phyloP scores from a whole-genome alignment of 2,329 filamentous ascomycete genomes.

The Sporothrix mexicana region DNA sequence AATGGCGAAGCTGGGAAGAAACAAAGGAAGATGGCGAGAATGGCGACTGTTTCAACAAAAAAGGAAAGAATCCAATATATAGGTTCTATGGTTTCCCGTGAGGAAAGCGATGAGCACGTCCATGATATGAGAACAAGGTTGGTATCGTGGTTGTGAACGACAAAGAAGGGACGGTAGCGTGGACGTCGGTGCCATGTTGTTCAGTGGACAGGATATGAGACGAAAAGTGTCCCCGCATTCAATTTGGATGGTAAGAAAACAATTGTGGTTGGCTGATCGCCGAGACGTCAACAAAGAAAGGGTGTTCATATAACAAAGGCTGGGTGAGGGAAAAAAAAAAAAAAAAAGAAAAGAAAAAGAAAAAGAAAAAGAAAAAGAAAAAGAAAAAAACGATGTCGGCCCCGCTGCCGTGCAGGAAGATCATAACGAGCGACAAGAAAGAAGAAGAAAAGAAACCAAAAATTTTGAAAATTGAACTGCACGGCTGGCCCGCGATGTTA shows the following conservation, averaged over 20 bases:
- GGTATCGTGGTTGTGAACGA: neutral
- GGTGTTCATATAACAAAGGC: neutral
- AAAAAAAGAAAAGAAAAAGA: neutral
- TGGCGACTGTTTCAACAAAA: neutral
- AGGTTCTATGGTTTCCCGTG: neutral
- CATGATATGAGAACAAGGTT: neutral
- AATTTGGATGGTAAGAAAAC: neutral
- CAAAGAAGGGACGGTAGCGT: neutral
- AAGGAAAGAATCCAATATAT: neutral
- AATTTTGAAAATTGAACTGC: no score
- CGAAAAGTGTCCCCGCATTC: neutral
- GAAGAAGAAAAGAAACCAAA: neutral
- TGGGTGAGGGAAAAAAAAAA: neutral
- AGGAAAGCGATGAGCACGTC: neutral
- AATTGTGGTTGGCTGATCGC: neutral
- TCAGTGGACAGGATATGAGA: constrained; percentile 20
- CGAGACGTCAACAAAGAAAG: neutral
- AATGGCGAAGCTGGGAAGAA: no score
- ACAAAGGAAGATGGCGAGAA: neutral
- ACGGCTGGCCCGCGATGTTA: neutral
- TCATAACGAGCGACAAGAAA: neutral
- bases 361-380: neutral
- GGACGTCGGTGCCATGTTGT: neutral
- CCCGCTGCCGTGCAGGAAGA: neutral
- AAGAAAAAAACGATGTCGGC: neutral